Evolutionary conservation across 2,329 filamentous ascomycete genomes (phyloP).

Genomic region (Xylariomycetidae sp.): DNA sequence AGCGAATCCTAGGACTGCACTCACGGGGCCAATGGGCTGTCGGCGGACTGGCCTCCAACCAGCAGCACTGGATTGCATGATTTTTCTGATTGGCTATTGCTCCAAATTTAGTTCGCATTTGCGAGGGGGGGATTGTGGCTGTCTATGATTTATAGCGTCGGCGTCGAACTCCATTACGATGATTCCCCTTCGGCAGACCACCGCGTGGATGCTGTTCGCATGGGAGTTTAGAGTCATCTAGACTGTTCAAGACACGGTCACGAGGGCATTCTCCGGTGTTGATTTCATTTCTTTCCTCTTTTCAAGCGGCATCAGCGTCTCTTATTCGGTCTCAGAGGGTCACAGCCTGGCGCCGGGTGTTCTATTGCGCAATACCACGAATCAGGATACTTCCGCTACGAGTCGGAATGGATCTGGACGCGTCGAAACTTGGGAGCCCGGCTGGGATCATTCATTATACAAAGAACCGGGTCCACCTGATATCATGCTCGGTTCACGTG

Average conservation of each 20-base stretch:
- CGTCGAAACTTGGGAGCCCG: no score
- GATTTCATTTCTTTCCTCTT: conserved; percentile 16
- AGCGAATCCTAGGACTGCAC: no score
- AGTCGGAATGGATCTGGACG: no score
- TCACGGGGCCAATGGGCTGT: no score
- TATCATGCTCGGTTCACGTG: no score
- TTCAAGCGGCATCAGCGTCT: conserved; percentile 24
- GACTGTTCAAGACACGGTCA: conserved; percentile 20
- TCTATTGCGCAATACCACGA: conserved; percentile 10
- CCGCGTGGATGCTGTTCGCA: conserved; percentile 18
- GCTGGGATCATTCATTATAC: no score
- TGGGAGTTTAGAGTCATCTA: conserved; percentile 24
- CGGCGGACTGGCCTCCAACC: no score
- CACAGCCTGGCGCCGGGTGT: conserved; percentile 17
- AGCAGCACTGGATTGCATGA: conserved; percentile 1
- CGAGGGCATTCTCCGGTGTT: conserved; percentile 25
- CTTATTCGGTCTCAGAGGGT: no score
- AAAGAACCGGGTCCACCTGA: no score
- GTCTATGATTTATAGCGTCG: conserved; percentile 26
- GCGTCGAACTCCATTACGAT: conserved; percentile 23
- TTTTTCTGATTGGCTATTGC: conserved; percentile 20
- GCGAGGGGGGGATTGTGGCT: conserved; percentile 18
- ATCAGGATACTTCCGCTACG: no score
- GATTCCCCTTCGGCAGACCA: conserved; percentile 19
- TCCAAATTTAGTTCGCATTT: conserved; percentile 26